Percentiles rank a stretch among this genome's conserved stretches.
Conservation (phyloP, 2,329 filamentous ascomycete species). For the Sporothrix sp. region DNA sequence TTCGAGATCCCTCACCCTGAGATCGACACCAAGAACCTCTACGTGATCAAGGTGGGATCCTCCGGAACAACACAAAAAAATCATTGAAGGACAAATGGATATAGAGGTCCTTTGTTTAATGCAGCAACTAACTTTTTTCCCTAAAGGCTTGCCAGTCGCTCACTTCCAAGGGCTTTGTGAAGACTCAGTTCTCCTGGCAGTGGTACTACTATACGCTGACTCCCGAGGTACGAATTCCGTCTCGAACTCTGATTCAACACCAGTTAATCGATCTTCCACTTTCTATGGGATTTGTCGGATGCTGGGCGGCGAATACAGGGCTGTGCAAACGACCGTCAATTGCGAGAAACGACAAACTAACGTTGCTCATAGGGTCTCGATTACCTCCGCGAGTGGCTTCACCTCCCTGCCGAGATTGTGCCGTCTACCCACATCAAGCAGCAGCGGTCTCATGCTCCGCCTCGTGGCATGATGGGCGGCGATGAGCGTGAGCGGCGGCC, state of each 20-base stretch:
- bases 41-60: conserved; percentile 67
- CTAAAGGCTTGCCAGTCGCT: conserved; percentile 76
- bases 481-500: conserved; percentile 70
- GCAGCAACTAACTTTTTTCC: not conserved
- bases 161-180: conserved; percentile 92
- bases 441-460: conserved; percentile 95
- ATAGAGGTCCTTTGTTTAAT: no score
- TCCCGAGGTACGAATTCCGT: conserved; percentile 18
- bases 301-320: no score
- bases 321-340: no score
- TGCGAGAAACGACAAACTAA: not conserved
- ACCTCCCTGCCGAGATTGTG: conserved; percentile 98
- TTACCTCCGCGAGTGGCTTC: conserved; percentile 99
- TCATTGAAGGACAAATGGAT: no score
- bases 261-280: not conserved
- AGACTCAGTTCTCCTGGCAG: conserved; percentile 99
- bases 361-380: conserved; percentile 71
- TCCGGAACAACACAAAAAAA: not conserved
- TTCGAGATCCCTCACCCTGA: conserved; percentile 58
- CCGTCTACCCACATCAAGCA: conserved; percentile 99
- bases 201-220: conserved; percentile 99
- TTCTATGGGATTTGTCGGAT: no score
- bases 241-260: not conserved
- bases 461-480: conserved; percentile 96
- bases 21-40: conserved; percentile 99